phyloP scores from a whole-genome alignment of 2,329 filamentous ascomycete species.

The Coniella lustricola region DNA sequence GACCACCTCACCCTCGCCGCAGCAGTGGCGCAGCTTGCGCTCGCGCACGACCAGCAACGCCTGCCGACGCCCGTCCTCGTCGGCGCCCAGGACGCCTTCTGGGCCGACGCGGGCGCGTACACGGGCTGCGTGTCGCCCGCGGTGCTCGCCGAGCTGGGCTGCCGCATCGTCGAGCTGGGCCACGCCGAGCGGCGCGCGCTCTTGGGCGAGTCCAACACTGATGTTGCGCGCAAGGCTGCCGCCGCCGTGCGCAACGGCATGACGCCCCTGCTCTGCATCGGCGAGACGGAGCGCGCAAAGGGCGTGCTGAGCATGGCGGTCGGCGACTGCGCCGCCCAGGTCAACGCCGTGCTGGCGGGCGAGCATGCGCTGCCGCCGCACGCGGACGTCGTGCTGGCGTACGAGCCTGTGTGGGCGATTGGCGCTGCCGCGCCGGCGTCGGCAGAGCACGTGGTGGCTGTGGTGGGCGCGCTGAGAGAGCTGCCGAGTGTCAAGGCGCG shows the following conservation, averaged over 20 bases:
- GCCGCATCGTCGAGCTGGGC: conserved; percentile 67
- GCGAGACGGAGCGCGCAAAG: conserved; percentile 48
- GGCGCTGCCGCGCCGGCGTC: conserved; percentile 65
- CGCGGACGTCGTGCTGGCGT: conserved; percentile 69
- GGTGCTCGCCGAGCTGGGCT: conserved; percentile 60
- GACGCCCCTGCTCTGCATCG: conserved; percentile 73
- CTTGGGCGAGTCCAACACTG: conserved; percentile 67
- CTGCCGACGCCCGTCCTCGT: conserved; percentile 44
- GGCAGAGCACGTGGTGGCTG: conserved; percentile 63
- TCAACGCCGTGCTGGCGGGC: conserved; percentile 50
- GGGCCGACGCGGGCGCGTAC: conserved; percentile 63
- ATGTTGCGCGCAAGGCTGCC: conserved; percentile 60
- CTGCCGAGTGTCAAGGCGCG: conserved; percentile 44
- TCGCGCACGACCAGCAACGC: conserved; percentile 20
- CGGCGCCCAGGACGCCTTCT: conserved; percentile 71
- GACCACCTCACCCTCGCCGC: conserved; percentile 65
- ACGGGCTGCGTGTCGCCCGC: conserved; percentile 71
- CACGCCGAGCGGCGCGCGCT: conserved; percentile 70
- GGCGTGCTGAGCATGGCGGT: conserved; percentile 51
- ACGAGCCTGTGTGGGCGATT: conserved; percentile 88
- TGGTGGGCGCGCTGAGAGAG: conserved; percentile 56
- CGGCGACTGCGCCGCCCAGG: conserved; percentile 58
- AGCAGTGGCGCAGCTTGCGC: conserved; percentile 40
- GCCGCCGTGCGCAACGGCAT: conserved; percentile 63
- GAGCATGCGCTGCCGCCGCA: conserved; percentile 47